Conservation (phyloP, 768 basidiomycete species). For the Rhizopogon vulgaris region DNA sequence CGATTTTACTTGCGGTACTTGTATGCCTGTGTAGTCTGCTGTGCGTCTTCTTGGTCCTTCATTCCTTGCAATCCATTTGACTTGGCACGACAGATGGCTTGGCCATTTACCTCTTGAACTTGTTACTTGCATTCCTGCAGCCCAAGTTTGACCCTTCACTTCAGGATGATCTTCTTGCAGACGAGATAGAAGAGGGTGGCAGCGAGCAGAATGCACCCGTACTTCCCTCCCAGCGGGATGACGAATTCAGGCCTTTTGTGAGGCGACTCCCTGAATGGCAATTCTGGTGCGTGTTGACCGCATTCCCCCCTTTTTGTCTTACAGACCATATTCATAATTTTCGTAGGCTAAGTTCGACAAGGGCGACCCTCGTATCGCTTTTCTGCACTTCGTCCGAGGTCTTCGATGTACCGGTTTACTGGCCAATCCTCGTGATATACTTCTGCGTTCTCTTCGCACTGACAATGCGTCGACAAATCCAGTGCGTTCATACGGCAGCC, state of each 20-base stretch:
- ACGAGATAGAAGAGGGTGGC: slow-evolving; percentile 93
- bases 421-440: slow-evolving; percentile 97
- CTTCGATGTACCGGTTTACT: slow-evolving; percentile 97
- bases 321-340: slow-evolving; percentile 1
- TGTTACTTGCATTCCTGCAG: slow-evolving; percentile 95
- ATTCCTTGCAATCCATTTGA: slow-evolving; percentile 1
- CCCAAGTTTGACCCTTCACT: slow-evolving; percentile 97
- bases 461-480: slow-evolving; percentile 94
- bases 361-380: slow-evolving; percentile 78
- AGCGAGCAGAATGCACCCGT: slow-evolving; percentile 46
- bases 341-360: slow-evolving; percentile 82
- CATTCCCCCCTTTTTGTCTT: not conserved
- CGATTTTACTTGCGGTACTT: not conserved
- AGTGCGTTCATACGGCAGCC: slow-evolving; percentile 46
- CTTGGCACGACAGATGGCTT: slow-evolving; percentile 56
- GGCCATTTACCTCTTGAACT: slow-evolving; percentile 93
- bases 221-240: slow-evolving; percentile 70
- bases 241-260: slow-evolving; percentile 97
- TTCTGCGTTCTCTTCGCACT: slow-evolving; percentile 92
- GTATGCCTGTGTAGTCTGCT: slow-evolving; percentile 45
- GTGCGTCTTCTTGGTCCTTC: slow-evolving; percentile 36
- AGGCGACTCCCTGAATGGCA: slow-evolving; percentile 94
- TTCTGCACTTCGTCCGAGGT: slow-evolving; percentile 75
- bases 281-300: slow-evolving; percentile 57
- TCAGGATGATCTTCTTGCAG: slow-evolving; percentile 87